Percentiles rank a stretch among this genome's conserved stretches.
Evolutionary conservation across 768 basidiomycete genomes (phyloP).

Genomic region (Naematelia encephala): DNA sequence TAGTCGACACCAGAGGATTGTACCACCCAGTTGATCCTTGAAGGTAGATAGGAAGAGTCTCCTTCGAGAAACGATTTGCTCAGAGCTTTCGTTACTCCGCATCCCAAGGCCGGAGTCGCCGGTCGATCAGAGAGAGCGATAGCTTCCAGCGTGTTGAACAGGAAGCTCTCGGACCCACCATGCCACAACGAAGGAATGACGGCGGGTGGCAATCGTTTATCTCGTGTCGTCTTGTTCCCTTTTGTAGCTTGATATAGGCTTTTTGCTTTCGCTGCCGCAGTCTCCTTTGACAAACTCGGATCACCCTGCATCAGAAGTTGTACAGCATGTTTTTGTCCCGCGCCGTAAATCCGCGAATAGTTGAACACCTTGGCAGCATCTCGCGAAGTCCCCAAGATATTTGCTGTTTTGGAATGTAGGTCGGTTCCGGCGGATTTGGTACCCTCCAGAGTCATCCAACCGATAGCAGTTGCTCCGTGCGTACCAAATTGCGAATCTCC

Average conservation of each 20-base stretch:
- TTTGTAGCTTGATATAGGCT: constrained; percentile 90
- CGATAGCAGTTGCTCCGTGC: constrained; percentile 92
- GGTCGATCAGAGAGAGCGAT: constrained; percentile 84
- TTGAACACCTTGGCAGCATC: constrained; percentile 97
- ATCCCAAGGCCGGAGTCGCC: constrained; percentile 87
- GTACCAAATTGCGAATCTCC: constrained; percentile 96
- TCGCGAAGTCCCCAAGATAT: constrained; percentile 84
- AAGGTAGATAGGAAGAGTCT: constrained; percentile 79
- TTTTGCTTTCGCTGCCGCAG: constrained; percentile 75
- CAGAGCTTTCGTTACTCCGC: constrained; percentile 89
- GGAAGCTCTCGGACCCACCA: constrained; percentile 89
- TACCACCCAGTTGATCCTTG: constrained; percentile 98
- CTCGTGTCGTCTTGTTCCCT: constrained; percentile 55
- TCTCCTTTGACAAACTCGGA: constrained; percentile 68
- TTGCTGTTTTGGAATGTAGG: constrained; percentile 92
- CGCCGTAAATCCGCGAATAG: constrained; percentile 98
- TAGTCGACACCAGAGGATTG: constrained; percentile 99
- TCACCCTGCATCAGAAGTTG: constrained; percentile 82
- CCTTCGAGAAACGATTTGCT: constrained; percentile 75
- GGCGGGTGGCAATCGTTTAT: constrained; percentile 53
- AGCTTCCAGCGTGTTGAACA: constrained; percentile 97
- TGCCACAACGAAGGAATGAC: constrained; percentile 63
- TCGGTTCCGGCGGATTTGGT: constrained; percentile 93
- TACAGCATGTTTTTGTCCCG: constrained; percentile 89
- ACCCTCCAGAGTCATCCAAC: constrained; percentile 99